Evolutionary conservation across 1,139 yeast species (phyloP).

Genomic region (Candida sp.): DNA sequence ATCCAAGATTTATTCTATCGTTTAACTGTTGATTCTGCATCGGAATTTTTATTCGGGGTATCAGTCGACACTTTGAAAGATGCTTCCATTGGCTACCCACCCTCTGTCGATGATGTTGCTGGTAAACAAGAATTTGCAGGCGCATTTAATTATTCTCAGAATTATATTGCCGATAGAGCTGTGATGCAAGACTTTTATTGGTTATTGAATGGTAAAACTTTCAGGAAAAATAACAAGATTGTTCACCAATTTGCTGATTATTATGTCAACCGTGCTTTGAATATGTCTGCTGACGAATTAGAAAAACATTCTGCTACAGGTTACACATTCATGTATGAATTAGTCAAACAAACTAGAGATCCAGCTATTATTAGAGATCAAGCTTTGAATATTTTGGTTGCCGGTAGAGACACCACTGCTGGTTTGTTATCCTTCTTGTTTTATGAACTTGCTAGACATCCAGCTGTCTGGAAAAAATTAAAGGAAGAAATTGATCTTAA

Average conservation of each 20-base stretch:
- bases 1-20: slow-evolving; percentile 47
- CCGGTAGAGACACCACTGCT: slow-evolving; percentile 61
- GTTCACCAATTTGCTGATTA: slow-evolving; percentile 33
- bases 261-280: slow-evolving; percentile 28
- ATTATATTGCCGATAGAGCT: slow-evolving; percentile 32
- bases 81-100: slow-evolving; percentile 9
- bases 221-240: slow-evolving; percentile 22
- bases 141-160: slow-evolving; percentile 41
- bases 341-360: slow-evolving; percentile 48
- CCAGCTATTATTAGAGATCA: slow-evolving; percentile 50
- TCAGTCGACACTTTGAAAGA: slow-evolving; percentile 36
- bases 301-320: slow-evolving; percentile 26
- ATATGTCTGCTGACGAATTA: slow-evolving; percentile 24
- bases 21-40: slow-evolving; percentile 55
- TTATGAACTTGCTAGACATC: slow-evolving; percentile 44
- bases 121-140: slow-evolving; percentile 38
- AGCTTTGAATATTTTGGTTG: slow-evolving; percentile 47
- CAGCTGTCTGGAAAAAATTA: slow-evolving; percentile 33
- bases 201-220: slow-evolving; percentile 26
- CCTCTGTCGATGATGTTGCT: slow-evolving; percentile 32
- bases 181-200: slow-evolving; percentile 33
- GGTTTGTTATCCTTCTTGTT: slow-evolving; percentile 47
- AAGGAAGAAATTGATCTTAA: slow-evolving; percentile 29
- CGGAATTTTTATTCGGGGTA: slow-evolving; percentile 59
- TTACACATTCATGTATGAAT: slow-evolving; percentile 31